Percentiles rank a stretch among this genome's conserved stretches.
Conservation (phyloP, 768 basidiomycete species). For the Rhodotorula paludigena region DNA sequence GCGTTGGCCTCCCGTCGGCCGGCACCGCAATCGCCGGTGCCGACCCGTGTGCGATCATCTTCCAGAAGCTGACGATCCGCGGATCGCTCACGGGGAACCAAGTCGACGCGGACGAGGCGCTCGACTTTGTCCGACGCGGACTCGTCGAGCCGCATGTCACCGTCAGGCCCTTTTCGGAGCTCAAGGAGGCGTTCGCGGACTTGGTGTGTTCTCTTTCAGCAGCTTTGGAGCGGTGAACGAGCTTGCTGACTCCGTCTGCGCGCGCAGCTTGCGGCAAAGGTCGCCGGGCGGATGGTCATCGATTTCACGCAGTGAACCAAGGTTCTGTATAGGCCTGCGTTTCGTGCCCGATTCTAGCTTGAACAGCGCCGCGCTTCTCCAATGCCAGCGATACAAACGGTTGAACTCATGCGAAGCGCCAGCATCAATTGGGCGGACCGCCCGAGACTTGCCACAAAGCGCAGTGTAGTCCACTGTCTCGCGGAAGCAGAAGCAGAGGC, state of each 20-base stretch:
- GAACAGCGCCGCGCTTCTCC: too few relatives aligned
- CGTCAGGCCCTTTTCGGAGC: slow-evolving; percentile 53
- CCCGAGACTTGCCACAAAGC: too few relatives aligned
- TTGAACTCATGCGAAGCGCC: too few relatives aligned
- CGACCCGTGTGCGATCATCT: slow-evolving; percentile 50
- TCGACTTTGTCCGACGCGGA: slow-evolving; percentile 66
- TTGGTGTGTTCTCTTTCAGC: slow-evolving; percentile 25
- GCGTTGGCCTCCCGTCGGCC: slow-evolving; percentile 62
- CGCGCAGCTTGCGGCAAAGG: slow-evolving; percentile 49
- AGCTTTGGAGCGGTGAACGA: slow-evolving; percentile 47
- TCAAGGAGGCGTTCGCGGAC: slow-evolving; percentile 51
- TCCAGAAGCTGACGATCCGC: slow-evolving; percentile 44
- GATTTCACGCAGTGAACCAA: slow-evolving; percentile 23
- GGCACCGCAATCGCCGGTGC: slow-evolving; percentile 46
- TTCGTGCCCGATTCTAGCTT: too few relatives aligned
- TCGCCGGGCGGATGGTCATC: slow-evolving; percentile 51
- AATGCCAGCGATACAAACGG: too few relatives aligned
- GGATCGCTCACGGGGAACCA: slow-evolving; percentile 57
- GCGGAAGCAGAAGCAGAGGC: too few relatives aligned
- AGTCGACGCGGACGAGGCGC: slow-evolving; percentile 71
- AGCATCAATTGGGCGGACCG: too few relatives aligned
- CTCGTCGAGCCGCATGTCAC: slow-evolving; percentile 60
- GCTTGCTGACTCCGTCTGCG: too few relatives aligned
- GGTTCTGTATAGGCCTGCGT: too few relatives aligned
- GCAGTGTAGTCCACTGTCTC: too few relatives aligned